Evolutionary conservation across 2,329 filamentous ascomycete genomes (phyloP), one percentile per base, ranked within the genome.

Genomic region (Fusarium dlaminii): DNA sequence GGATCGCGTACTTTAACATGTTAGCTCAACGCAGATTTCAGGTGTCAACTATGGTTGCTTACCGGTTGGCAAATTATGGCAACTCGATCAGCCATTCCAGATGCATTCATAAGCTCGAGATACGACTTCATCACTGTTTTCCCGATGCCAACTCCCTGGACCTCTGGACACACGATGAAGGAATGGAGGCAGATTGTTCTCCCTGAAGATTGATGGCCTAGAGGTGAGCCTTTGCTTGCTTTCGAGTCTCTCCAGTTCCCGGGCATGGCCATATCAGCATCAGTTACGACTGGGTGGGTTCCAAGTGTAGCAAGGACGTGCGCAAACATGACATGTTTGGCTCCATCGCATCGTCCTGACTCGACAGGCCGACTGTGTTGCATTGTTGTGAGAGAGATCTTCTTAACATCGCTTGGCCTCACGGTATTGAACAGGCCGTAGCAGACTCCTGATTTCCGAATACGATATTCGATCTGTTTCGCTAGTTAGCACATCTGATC

Each of bases 161-260:
- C 90, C 67, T 91, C 89, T 2, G 94, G 94, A 62, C 93, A 86
- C 11, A 98, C 91, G 24, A 93, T 94, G 10, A 98, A 87, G 1
- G 93, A 96, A 82, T 98, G 95, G 56, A 98, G 84, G 63, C 91
- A 94, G 63, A 98, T 87, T 1, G 94, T 97, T 48, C 90, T 84
- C 43, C 94, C 94, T 22, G 86, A 84, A 66, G 94, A 90, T 76
- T 93, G 89, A 81, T 97, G 94, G 37, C 94, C 94, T 15, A 90
- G 79, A 4, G 81, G 79, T 40, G 87, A 85, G 52, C 83, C 80
- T 59, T 85, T 80, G 54, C 66, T 77, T 29, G 74, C 80, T 63
- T 83, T 83, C 55, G 84, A 83, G 55, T 86, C 85, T 68, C 87
- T 85, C 91, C 93, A 96, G 79, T 92, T 88, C 43, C 85, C 81